Percentiles rank a stretch among this genome's conserved stretches.
These are phyloP conservation scores for Yamadazyma dushanensis DNA, from an alignment of 1,139 yeast genomes.

Conservation along the genomic window DNA sequence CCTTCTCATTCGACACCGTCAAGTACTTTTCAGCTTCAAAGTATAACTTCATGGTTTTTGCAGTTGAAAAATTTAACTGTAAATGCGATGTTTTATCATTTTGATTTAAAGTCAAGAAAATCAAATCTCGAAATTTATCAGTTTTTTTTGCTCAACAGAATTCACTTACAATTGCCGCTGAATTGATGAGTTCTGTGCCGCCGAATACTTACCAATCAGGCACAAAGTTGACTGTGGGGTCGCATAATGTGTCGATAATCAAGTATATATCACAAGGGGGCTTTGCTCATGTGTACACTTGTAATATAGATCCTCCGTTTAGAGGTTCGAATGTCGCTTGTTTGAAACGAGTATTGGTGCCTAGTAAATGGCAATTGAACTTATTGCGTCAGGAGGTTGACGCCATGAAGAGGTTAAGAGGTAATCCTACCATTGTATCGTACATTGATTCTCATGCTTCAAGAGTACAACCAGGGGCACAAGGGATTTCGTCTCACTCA, in stretches of 20 bases:
- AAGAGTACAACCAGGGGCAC: no score
- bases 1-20: constrained; percentile 18
- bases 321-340: constrained; percentile 56
- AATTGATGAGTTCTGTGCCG: constrained; percentile 3
- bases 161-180: neutral
- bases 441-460: constrained; percentile 96
- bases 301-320: constrained; percentile 53
- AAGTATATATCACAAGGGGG: constrained; percentile 74
- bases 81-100: neutral
- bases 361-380: constrained; percentile 67
- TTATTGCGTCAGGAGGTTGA: constrained; percentile 77
- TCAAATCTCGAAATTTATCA: neutral
- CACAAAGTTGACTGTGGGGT: constrained; percentile 61
- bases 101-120: neutral
- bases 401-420: constrained; percentile 78
- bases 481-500: neutral
- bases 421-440: constrained; percentile 76
- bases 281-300: constrained; percentile 76
- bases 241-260: constrained; percentile 56
- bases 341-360: constrained; percentile 73
- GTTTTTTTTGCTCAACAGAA: neutral
- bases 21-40: constrained; percentile 59
- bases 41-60: constrained; percentile 53
- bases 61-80: neutral
- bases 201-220: constrained; percentile 65